Conservation (phyloP, 2,329 filamentous ascomycete genomes). For the Curvularia hawaiiensis region DNA sequence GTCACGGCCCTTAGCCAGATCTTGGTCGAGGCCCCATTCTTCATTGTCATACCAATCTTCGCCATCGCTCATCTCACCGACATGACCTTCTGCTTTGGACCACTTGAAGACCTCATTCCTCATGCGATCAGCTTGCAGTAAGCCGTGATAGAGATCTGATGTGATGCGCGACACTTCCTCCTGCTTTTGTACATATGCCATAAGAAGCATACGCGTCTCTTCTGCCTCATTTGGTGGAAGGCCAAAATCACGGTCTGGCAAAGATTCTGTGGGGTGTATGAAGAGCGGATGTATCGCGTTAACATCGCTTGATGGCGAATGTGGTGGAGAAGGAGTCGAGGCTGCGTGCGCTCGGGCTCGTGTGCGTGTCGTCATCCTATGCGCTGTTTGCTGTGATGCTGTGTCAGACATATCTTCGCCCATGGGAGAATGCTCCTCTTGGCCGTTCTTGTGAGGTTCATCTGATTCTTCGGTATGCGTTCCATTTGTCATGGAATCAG, state of each 20-base stretch:
- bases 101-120: slow-evolving; percentile 74
- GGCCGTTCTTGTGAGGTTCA: slow-evolving; percentile 30
- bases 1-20: slow-evolving; percentile 80
- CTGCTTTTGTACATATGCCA: slow-evolving; percentile 83
- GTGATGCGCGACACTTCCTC: slow-evolving; percentile 79
- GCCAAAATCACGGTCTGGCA: slow-evolving; percentile 72
- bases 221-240: slow-evolving; percentile 77
- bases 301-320: slow-evolving; percentile 55
- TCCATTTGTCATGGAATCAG: slow-evolving; percentile 30
- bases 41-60: slow-evolving; percentile 89
- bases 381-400: slow-evolving; percentile 50
- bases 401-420: slow-evolving; percentile 51
- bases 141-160: slow-evolving; percentile 69
- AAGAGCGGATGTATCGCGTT: slow-evolving; percentile 77
- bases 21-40: slow-evolving; percentile 75
- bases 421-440: slow-evolving; percentile 25
- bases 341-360: slow-evolving; percentile 58
- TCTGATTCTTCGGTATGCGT: slow-evolving; percentile 21
- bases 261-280: slow-evolving; percentile 64
- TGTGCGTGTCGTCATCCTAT: slow-evolving; percentile 62
- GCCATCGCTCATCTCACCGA: slow-evolving; percentile 81
- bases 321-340: slow-evolving; percentile 46
- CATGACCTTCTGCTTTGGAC: slow-evolving; percentile 78
- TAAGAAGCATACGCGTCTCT: slow-evolving; percentile 73
- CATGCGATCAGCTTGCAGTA: slow-evolving; percentile 74